Evolutionary conservation across 2,329 filamentous ascomycete species (phyloP).

Genomic region (Neodidymelliopsis sp.): DNA sequence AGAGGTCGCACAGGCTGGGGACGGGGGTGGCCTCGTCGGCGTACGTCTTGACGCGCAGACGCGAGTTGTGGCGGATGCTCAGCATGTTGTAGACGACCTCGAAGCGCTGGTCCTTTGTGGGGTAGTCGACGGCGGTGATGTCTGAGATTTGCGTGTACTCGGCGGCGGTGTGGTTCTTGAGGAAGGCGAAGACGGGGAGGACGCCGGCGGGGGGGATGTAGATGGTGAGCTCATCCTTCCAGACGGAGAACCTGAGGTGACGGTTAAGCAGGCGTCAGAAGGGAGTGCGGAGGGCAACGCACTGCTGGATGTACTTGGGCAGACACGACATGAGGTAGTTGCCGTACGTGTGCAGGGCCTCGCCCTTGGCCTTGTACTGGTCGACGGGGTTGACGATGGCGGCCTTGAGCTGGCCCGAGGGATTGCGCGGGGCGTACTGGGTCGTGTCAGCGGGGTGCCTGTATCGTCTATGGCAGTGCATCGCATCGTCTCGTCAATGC

Average conservation of each 20-base stretch:
- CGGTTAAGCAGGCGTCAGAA: not conserved
- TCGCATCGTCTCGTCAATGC: too few relatives aligned
- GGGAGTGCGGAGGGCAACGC: conserved; percentile 18
- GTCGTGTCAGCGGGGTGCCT: conserved; percentile 26
- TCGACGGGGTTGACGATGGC: conserved; percentile 91
- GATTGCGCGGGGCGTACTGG: conserved; percentile 54
- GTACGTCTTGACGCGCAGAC: conserved; percentile 98
- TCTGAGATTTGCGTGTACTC: conserved; percentile 94
- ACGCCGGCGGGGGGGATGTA: conserved; percentile 89
- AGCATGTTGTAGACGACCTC: conserved; percentile 98
- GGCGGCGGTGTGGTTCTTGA: conserved; percentile 97
- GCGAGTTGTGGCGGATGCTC: conserved; percentile 93
- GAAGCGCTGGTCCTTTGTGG: conserved; percentile 93
- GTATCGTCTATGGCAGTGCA: not conserved
- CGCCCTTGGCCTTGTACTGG: conserved; percentile 87
- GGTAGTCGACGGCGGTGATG: conserved; percentile 95
- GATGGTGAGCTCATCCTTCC: conserved; percentile 98
- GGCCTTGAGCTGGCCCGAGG: conserved; percentile 67
- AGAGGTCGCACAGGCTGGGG: conserved; percentile 84
- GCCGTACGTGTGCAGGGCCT: conserved; percentile 91
- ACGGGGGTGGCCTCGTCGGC: conserved; percentile 95
- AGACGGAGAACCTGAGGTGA: conserved; percentile 85
- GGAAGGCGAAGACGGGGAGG: conserved; percentile 89
- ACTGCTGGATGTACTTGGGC: conserved; percentile 97
- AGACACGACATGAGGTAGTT: conserved; percentile 96